Evolutionary conservation across 768 basidiomycete species (phyloP), one percentile per base, ranked within the genome.

Genomic region (Phaeotremella fagi): DNA sequence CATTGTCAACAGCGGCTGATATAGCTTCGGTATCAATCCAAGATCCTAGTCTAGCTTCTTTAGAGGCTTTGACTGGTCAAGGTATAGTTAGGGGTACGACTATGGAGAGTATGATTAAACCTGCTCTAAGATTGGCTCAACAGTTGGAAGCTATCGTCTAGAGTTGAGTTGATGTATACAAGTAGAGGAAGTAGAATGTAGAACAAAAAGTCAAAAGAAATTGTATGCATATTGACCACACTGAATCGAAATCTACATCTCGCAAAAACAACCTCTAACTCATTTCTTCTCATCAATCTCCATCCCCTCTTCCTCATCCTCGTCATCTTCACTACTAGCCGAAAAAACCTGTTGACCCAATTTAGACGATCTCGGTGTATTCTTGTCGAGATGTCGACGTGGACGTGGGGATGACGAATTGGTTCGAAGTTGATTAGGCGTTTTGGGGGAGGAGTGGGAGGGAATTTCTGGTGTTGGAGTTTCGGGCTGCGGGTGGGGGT

Each of bases 61-160:
- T 44, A 22, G 59, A 59, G 23, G 52, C 38, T 12, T 48, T 44
- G 41, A 61, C 59, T 45, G 57, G 52, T 3, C 48, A 49, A 42
- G 68, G 62, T 16, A 57, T 64, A 7, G 50, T 36, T 3, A 49
- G 59, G 43, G 65, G 68, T 23, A 56, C 54, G 18, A 61, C 66
- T 15, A 66, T 73, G 67, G 38, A 58, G 23, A 65, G 55, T 16
- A 62, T 75, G 61, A 72, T 75, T 16, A 71, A 68, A 44, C 72
- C 72, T 28, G 66, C 71, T 20, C 47, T 75, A 47, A 69, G 62
- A 27, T 59, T 74, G 42, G 75, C 75, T 31, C 67, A 66, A 41
- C 72, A 74, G 58, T 58, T 75, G 31, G 75, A 75, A 59, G 70
- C 72, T 33, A 73, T 75, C 45, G 72, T 75, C 1, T 75, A 69